Percentiles rank a stretch among this genome's conserved stretches.
Evolutionary conservation across 192 early-diverging fungal genomes (phyloP).

Genomic region (Haplosporangium gracile): DNA sequence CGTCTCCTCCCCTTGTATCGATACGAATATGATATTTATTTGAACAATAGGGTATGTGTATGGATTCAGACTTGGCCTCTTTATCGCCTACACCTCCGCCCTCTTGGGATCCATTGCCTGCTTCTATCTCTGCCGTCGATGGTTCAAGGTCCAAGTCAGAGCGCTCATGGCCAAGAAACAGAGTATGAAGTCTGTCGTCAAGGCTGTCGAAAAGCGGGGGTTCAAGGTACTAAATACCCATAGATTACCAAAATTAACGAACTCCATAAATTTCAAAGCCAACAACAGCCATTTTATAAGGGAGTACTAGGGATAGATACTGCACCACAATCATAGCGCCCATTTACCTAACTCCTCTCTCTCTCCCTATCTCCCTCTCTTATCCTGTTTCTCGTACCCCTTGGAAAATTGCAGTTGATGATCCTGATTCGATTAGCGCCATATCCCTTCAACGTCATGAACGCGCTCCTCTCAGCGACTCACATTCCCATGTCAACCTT

Average conservation of each 20-base stretch:
- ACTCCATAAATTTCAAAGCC: background rate
- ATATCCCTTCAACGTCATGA: constrained; percentile 79
- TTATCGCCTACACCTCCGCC: constrained; percentile 74
- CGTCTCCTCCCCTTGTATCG: background rate
- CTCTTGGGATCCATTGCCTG: constrained; percentile 66
- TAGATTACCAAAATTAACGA: background rate
- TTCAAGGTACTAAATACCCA: constrained; percentile 61
- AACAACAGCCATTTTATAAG: background rate
- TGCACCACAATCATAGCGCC: background rate
- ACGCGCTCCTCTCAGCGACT: constrained; percentile 69
- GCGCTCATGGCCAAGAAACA: constrained; percentile 61
- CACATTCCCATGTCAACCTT: constrained; percentile 64
- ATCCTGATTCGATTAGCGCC: constrained; percentile 78
- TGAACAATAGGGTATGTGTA: constrained; percentile 68
- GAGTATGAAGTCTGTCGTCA: constrained; percentile 64
- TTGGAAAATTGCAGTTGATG: constrained; percentile 60
- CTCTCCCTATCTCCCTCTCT: background rate
- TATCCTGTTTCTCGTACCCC: background rate
- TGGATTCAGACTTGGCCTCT: constrained; percentile 70
- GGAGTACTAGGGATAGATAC: background rate
- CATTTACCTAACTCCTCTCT: background rate
- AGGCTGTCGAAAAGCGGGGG: constrained; percentile 73
- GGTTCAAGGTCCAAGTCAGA: constrained; percentile 60
- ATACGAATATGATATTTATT: background rate
- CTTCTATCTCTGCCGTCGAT: constrained; percentile 65